Base-by-base conservation (phyloP, 208 protist genomes). In the Phytomonas sp. region DNA sequence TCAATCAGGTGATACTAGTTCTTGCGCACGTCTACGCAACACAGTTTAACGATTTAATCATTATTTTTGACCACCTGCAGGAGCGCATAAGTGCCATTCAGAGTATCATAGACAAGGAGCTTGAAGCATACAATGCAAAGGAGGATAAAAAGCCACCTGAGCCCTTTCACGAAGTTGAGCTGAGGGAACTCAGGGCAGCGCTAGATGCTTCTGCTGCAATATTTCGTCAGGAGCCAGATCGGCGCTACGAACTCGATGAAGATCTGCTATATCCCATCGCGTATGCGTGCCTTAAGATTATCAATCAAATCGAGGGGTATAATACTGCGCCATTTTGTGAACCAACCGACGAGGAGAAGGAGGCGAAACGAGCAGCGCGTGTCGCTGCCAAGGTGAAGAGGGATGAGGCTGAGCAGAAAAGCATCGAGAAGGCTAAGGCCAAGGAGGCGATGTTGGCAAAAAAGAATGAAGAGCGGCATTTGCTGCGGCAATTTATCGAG, bases 231-330 rank as follows among this genome's bases (percentile, higher is more conserved):
- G 91, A 96, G 62, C 86, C 91, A 62, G 79, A 86, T 36, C 91
- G 85, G 60, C 83, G 84, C 26, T 81, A 84, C 62, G 84, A 94
- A 75, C 74, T 96, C 20, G 91, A 96, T 80, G 88, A 94, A 67
- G 88, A 96, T 64, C 71, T 96, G 23, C 62, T 96, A n/a, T 80
- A 94, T 78, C 83, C 84, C 62, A 88, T 96, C 67, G 88, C 88
- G 23, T 84, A 96, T 71, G 88, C 84, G 13, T 91, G 82, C 46
- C 53, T 94, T 56, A 82, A 72, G 2, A 76, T 87, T 33, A 72
- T 94, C 37, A 96, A 96, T 67, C 70, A 76, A 6, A 89, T 96
- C 72, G 91, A 96, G 66, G 91, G 91, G 46, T 96, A 87, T 72
- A 71, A 70, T 6, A 90, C 88, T n/a, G 60, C 40, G 31, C 83